A percentile compares a stretch with the other conserved stretches of the same genome.
phyloP scores from a whole-genome alignment of 805 yeast species.

The Komagataella pastoris region DNA sequence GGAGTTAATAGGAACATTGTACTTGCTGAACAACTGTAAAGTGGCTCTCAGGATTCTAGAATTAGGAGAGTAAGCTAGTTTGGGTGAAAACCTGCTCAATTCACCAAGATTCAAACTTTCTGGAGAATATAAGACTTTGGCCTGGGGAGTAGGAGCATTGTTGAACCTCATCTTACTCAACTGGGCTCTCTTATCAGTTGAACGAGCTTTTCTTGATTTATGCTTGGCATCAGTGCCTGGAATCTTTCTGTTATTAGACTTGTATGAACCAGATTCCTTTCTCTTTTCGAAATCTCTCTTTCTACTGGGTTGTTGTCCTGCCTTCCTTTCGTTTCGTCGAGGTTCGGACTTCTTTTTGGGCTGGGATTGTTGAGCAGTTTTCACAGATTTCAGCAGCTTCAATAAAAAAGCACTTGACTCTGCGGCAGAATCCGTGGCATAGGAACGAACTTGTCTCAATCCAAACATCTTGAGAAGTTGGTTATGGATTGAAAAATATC shows the following conservation, averaged over 20 bases:
- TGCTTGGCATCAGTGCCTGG: background rate
- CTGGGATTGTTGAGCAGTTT: background rate
- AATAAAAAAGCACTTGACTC: background rate
- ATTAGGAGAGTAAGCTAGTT: constrained; percentile 1
- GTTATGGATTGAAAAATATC: background rate
- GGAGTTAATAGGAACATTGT: background rate
- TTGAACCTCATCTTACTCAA: background rate
- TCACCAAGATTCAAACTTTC: background rate
- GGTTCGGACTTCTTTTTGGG: background rate
- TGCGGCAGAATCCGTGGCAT: background rate
- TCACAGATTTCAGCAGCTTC: background rate
- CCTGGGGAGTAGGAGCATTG: background rate
- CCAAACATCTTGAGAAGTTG: background rate
- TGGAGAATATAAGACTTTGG: background rate
- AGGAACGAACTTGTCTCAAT: background rate
- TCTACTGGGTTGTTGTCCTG: background rate
- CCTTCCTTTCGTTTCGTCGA: background rate
- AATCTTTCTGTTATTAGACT: background rate
- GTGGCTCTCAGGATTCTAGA: constrained; percentile 1
- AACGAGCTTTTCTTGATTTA: background rate
- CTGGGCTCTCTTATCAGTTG: background rate
- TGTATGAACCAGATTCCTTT: background rate
- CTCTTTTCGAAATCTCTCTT: background rate
- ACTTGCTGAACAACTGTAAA: background rate
- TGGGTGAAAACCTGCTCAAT: background rate